Conservation (phyloP, 345 rosid genomes). For the Erodium maritimum region DNA sequence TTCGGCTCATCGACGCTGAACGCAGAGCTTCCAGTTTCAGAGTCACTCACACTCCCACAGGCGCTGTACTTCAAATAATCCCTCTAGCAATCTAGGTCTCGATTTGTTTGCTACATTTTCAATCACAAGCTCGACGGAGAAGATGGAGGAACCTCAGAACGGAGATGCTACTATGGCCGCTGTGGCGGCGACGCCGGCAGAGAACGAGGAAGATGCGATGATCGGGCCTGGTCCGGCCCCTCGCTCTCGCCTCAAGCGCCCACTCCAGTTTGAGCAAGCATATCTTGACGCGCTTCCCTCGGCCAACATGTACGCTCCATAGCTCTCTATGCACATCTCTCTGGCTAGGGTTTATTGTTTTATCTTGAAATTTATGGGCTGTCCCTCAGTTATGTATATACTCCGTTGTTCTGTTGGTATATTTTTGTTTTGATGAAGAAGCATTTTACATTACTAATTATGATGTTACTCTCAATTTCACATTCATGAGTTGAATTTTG, state of each 20-base stretch:
- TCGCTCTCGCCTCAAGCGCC: slow-evolving; percentile 64
- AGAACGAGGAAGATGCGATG: slow-evolving; percentile 32
- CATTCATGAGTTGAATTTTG: too few relatives aligned
- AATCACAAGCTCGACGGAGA: not conserved
- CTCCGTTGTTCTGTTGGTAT: not conserved
- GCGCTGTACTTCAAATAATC: too few relatives aligned
- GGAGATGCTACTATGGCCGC: slow-evolving; percentile 36
- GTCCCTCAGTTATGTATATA: not conserved
- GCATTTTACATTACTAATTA: too few relatives aligned
- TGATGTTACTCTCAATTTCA: too few relatives aligned
- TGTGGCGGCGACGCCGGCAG: slow-evolving; percentile 17
- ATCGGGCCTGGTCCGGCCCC: slow-evolving; percentile 83
- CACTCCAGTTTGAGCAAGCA: slow-evolving; percentile 86
- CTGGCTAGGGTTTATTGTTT: not conserved
- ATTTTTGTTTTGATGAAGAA: not conserved
- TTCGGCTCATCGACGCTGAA: too few relatives aligned
- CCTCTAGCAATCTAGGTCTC: too few relatives aligned
- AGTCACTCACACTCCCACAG: too few relatives aligned
- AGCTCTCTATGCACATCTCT: not conserved
- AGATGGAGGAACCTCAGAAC: not conserved
- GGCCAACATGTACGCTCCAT: slow-evolving; percentile 49
- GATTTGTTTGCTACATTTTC: not conserved
- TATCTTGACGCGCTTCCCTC: slow-evolving; percentile 83
- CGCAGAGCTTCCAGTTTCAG: too few relatives aligned
- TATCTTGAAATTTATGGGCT: not conserved